These are phyloP conservation scores for Gracilaria domingensis DNA, from an alignment of 23 red algal genomes.

Conservation along the genomic window DNA sequence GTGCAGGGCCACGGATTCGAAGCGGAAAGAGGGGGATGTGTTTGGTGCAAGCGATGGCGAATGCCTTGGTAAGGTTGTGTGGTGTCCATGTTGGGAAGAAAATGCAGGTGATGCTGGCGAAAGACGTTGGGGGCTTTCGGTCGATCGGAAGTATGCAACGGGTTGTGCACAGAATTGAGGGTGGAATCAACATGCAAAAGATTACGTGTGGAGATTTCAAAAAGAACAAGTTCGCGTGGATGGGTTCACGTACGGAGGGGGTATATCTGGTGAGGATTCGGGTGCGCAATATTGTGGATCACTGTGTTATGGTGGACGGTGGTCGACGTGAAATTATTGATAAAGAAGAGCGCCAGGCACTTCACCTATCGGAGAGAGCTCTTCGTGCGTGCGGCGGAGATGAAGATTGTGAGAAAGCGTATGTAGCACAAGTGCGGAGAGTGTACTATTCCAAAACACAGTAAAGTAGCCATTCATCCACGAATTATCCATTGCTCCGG, in stretches of 20 bases:
- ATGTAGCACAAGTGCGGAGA: constrained; percentile 27
- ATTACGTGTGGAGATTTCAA: neutral
- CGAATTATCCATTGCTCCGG: constrained; percentile 41
- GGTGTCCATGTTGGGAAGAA: neutral
- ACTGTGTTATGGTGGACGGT: constrained; percentile 30
- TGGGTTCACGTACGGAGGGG: neutral
- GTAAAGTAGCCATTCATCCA: neutral
- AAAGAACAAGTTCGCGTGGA: constrained; percentile 12
- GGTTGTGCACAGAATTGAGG: neutral
- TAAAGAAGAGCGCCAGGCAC: constrained; percentile 7
- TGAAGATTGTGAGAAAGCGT: neutral
- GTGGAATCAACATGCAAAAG: constrained; percentile 5
- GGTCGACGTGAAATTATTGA: neutral
- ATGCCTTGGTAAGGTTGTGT: neutral
- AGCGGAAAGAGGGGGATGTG: neutral
- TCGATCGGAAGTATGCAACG: constrained; percentile 31
- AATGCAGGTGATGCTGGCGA: neutral
- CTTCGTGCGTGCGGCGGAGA: constrained; percentile 14
- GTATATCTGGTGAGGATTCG: neutral
- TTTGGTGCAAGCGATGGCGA: neutral
- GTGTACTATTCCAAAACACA: neutral
- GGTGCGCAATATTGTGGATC: constrained; percentile 20
- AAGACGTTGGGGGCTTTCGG: neutral
- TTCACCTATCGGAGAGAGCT: neutral
- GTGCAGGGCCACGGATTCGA: neutral